Base-by-base conservation (phyloP, 1,139 yeast genomes). In the Torulaspora globosa region DNA sequence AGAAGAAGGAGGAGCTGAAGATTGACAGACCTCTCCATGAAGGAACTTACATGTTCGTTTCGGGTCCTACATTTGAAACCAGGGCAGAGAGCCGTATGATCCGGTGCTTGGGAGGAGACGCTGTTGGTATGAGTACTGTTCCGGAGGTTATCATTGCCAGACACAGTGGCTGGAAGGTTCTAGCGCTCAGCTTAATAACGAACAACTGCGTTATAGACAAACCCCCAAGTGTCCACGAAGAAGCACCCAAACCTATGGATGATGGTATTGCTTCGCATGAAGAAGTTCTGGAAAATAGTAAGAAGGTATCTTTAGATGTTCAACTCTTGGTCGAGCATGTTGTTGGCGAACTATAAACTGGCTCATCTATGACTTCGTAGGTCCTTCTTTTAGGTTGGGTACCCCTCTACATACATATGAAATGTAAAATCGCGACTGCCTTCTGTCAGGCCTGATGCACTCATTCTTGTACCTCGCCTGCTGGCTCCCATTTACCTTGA, bases 101-200 rank as follows among this genome's bases (percentile, higher is more conserved):
- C 39, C 70, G 80, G 51, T 58, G 72, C 9, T 57, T 85, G 38
- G 97, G 97, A 6, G 97, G 89, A 39, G 97, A 92, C 67, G 87
- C 95, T 0, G 97, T 90, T 5, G 98, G 98, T 3, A 92, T 92
- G 98, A 85, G 96, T 49, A 92, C 97, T 0, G 97, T 90, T 29
- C 97, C 98, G 0, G 98, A 92, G 66, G 95, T 88, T 2, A 79
- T 89, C 53, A 84, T 87, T 11, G 97, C 96, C 2, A 82, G 96
- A 61, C 97, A 92, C 65, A 76, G 83, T 48, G 95, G 89, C 0
- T 67, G 94, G 69, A 74, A 73, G 53, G 95, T 88, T 3, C 71
- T 92, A 51, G 97, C 97, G 0, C 66, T 92, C 44, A 84, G 95
- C 50, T 74, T 92, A 52, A 84, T 92, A 52, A 92, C 97, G 24